Evolutionary conservation across 305 asterid species (phyloP), one percentile per base, ranked within the genome.

Genomic region (Fraxinus xanthoxyloides): DNA sequence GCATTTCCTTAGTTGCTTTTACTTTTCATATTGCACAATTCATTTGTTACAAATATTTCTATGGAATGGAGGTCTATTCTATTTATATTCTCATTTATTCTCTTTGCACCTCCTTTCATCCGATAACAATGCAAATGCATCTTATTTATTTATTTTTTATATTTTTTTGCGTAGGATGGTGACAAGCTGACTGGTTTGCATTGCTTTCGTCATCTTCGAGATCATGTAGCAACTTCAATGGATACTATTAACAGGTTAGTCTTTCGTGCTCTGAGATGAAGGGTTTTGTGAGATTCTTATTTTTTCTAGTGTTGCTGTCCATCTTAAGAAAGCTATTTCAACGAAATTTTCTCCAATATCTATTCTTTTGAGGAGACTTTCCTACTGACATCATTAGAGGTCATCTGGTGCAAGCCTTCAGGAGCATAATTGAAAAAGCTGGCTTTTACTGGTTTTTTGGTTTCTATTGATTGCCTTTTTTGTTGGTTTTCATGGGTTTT

Each of bases 141-240:
- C n/a, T n/a, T n/a, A n/a, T n/a, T n/a, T n/a, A n/a, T n/a, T n/a
- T n/a, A n/a, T 46, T 61, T 19, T 59, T 72, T 40, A 2, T 85
- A 4, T 13, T 40, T 40, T 85, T 7, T 19, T 24, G 73, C 65
- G 78, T 87, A 96, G 99, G 97, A 88, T 61, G 98, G 97, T 79
- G 98, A 94, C 82, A 98, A 93, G 87, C 86, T 97, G 89, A 92
- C 94, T 88, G 99, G 99, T 83, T 83, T 97, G 83, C 98, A 94
- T 91, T 97, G 99, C 90, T 94, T 94, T 88, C 98, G 97, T 73
- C 97, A 93, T 91, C 97, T 97, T 80, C 93, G 97, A 81, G 97
- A 91, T 84, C 94, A 91, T 78, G 91, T 97, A 83, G 85, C 95
- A 78, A 81, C 95, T 85, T 92, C 98, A 63, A 87, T 93, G 28